Conservation (phyloP, 192 early-diverging fungal genomes). For the Coemansia sp. region DNA sequence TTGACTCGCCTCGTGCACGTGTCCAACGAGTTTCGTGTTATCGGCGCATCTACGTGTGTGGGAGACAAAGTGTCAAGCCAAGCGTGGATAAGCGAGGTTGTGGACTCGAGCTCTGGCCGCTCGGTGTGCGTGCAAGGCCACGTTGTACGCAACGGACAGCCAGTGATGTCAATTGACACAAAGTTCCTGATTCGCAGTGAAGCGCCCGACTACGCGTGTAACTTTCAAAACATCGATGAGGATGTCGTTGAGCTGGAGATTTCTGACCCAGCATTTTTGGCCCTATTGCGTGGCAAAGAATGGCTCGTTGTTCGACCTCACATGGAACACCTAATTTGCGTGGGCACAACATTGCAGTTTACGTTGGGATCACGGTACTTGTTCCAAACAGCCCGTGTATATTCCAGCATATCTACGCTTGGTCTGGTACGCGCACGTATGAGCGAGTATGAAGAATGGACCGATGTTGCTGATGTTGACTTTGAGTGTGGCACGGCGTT, state of each 20-base stretch:
- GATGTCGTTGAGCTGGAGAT: conserved; percentile 70
- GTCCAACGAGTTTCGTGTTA: conserved; percentile 80
- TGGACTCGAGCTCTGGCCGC: conserved; percentile 82
- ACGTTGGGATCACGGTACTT: conserved; percentile 66
- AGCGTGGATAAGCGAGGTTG: conserved; percentile 74
- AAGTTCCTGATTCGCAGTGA: conserved; percentile 84
- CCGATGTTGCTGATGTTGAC: conserved; percentile 77
- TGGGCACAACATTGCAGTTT: conserved; percentile 68
- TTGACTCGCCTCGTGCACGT: conserved; percentile 84
- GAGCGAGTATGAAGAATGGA: conserved; percentile 58
- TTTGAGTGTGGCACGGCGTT: conserved; percentile 65
- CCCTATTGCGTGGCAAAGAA: conserved; percentile 75
- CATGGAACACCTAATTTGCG: neutral
- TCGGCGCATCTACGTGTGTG: conserved; percentile 60
- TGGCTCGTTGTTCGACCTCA: conserved; percentile 65
- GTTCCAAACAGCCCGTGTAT: conserved; percentile 59
- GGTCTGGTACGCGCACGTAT: conserved; percentile 58
- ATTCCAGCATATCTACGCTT: conserved; percentile 62
- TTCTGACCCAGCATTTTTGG: conserved; percentile 65
- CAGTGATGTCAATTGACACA: conserved; percentile 74
- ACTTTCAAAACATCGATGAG: conserved; percentile 78
- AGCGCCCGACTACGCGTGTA: conserved; percentile 71
- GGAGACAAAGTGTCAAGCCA: conserved; percentile 60
- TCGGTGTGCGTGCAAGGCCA: conserved; percentile 77
- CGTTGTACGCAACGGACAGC: conserved; percentile 58